phyloP scores from a whole-genome alignment of 345 rosid genomes.

The Eucalyptus victrix region DNA sequence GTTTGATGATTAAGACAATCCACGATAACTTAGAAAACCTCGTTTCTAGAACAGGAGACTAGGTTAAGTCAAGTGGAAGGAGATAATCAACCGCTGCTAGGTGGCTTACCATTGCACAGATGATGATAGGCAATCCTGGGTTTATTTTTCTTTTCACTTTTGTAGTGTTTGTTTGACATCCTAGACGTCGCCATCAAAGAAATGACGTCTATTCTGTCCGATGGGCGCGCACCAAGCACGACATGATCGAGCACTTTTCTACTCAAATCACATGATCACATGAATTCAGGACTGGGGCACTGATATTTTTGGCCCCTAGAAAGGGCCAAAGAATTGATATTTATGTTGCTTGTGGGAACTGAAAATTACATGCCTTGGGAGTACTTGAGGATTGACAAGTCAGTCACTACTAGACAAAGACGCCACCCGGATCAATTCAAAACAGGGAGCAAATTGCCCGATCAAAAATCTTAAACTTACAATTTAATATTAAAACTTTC shows the following conservation, averaged over 20 bases:
- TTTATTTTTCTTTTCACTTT: background rate
- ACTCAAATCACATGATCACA: background rate
- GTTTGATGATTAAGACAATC: background rate
- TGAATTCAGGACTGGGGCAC: background rate
- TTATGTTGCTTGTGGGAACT: background rate
- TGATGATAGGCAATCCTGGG: background rate
- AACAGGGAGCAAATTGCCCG: background rate
- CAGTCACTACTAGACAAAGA: background rate
- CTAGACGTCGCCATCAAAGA: background rate
- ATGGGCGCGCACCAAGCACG: background rate
- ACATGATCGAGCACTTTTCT: background rate
- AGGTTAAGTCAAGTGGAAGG: background rate
- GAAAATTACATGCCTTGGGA: background rate
- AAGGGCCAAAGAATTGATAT: background rate
- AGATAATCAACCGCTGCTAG: background rate
- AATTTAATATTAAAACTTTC: background rate
- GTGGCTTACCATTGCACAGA: background rate
- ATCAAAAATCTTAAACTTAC: background rate
- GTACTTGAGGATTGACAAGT: background rate
- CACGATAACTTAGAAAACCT: background rate
- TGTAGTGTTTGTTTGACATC: background rate
- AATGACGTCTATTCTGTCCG: background rate
- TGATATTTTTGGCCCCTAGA: background rate
- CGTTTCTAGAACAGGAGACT: background rate
- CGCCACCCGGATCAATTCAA: background rate